phyloP scores from a whole-genome alignment of 768 basidiomycete genomes.

The Tulasnella sp. region DNA sequence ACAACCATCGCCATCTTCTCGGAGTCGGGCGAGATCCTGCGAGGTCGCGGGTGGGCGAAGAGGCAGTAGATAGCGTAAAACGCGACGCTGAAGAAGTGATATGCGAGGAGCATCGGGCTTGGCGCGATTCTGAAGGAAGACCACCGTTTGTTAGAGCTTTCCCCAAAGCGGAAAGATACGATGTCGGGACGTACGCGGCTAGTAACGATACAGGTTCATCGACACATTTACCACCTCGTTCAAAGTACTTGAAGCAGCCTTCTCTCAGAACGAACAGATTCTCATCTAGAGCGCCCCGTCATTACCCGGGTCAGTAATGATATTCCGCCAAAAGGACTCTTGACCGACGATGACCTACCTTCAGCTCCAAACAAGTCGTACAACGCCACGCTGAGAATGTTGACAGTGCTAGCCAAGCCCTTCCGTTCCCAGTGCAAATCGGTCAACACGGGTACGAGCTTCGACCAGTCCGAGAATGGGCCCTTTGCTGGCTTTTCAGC shows the following conservation, averaged over 20 bases:
- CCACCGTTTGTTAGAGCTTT: not conserved
- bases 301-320: not conserved
- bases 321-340: not conserved
- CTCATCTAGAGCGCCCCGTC: constrained; percentile 26
- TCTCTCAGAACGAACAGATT: constrained; percentile 38
- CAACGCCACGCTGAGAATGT: constrained; percentile 89
- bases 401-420: constrained; percentile 81
- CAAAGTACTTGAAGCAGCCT: constrained; percentile 98
- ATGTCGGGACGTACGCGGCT: constrained; percentile 63
- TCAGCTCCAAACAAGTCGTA: constrained; percentile 96
- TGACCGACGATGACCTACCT: constrained; percentile 55
- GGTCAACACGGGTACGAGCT: constrained; percentile 53
- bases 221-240: constrained; percentile 86
- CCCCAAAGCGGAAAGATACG: not conserved
- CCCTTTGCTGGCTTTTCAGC: constrained; percentile 37
- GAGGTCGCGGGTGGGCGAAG: constrained; percentile 64
- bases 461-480: constrained; percentile 44
- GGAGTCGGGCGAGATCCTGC: constrained; percentile 6
- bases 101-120: constrained; percentile 76
- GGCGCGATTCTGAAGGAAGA: constrained; percentile 64
- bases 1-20: constrained; percentile 44
- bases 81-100: constrained; percentile 95
- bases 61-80: constrained; percentile 92
- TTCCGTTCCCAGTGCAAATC: constrained; percentile 89
- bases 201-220: constrained; percentile 88